Conservation (phyloP, 495 filamentous ascomycete genomes). For the Neurospora tetraspora region DNA sequence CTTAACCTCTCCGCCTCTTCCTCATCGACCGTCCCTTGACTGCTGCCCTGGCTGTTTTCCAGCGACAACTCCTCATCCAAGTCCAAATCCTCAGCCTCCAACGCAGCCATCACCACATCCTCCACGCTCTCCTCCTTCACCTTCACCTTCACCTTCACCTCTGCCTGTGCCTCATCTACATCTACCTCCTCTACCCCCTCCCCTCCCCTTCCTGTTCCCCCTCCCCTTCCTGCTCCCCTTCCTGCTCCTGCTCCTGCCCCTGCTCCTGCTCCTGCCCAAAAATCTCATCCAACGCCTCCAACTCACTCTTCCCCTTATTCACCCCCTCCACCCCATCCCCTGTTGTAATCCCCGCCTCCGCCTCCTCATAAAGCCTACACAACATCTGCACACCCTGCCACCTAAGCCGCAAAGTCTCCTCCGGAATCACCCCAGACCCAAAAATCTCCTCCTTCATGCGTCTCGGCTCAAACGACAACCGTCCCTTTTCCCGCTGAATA, state of each 20-base stretch:
- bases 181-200: neutral
- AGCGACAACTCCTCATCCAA: neutral
- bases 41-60: neutral
- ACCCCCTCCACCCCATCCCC: neutral
- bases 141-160: neutral
- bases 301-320: neutral
- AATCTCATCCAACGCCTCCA: neutral
- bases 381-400: neutral
- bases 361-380: slow-evolving; percentile 1
- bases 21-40: neutral
- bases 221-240: neutral
- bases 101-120: neutral
- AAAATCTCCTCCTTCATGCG: slow-evolving; percentile 26
- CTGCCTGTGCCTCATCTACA: neutral
- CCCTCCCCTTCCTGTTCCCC: too few relatives aligned
- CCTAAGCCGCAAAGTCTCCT: neutral
- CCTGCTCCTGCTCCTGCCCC: neutral
- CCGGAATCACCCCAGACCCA: neutral
- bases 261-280: neutral
- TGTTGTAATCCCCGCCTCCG: neutral
- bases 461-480: slow-evolving; percentile 26
- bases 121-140: neutral
- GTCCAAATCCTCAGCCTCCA: neutral
- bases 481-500: slow-evolving; percentile 32
- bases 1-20: neutral